Evolutionary conservation across 768 basidiomycete species (phyloP).

Genomic region (Naematelia encephala): DNA sequence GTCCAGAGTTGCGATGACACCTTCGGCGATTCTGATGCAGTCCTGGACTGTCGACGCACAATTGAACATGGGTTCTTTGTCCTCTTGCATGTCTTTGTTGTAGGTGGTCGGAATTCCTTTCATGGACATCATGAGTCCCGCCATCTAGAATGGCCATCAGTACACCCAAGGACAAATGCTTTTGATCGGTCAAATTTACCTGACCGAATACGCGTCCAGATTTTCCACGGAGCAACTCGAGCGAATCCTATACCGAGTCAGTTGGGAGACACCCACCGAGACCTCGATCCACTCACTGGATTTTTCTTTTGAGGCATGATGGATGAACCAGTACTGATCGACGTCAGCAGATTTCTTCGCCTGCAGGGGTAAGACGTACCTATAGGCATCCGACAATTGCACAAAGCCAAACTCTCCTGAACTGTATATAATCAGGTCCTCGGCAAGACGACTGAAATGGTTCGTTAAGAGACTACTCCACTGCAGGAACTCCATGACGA

Average conservation of each 20-base stretch:
- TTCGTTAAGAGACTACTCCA: slow-evolving; percentile 90
- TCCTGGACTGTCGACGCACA: slow-evolving; percentile 83
- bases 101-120: slow-evolving; percentile 98
- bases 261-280: slow-evolving; percentile 3
- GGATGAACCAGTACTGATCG: slow-evolving; percentile 84
- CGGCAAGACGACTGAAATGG: slow-evolving; percentile 89
- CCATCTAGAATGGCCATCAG: too few species aligned
- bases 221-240: slow-evolving; percentile 93
- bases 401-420: slow-evolving; percentile 97
- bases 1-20: slow-evolving; percentile 84
- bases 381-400: slow-evolving; percentile 94
- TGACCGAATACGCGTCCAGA: slow-evolving; percentile 91
- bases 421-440: slow-evolving; percentile 94
- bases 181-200: too few species aligned
- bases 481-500: slow-evolving; percentile 95
- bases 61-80: slow-evolving; percentile 97
- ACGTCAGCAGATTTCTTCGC: neutral
- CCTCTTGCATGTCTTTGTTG: slow-evolving; percentile 98
- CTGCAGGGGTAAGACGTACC: slow-evolving; percentile 56
- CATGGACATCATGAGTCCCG: slow-evolving; percentile 94
- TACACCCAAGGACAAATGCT: neutral
- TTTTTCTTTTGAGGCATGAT: slow-evolving; percentile 99
- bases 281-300: too few species aligned
- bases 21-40: slow-evolving; percentile 87
- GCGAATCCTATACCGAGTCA: too few species aligned